phyloP scores from a whole-genome alignment of 768 basidiomycete genomes.

The Amanita muscaria region DNA sequence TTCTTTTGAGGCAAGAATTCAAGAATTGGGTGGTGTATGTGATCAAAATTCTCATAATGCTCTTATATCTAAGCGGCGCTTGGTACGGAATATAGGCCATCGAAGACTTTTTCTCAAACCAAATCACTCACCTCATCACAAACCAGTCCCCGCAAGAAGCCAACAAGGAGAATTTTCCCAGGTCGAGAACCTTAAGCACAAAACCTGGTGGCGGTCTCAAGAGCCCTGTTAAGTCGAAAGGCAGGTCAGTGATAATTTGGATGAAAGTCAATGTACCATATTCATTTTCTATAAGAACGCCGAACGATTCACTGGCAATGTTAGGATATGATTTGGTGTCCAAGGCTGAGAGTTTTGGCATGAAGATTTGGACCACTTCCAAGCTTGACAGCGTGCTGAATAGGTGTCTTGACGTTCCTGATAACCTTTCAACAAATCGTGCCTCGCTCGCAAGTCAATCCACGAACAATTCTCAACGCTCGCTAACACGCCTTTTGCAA shows the following conservation, averaged over 20 bases:
- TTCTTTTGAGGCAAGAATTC: constrained; percentile 45
- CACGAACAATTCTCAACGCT: constrained; percentile 29
- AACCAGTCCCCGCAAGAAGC: constrained; percentile 34
- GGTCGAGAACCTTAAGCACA: constrained; percentile 17
- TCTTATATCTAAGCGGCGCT: constrained; percentile 4
- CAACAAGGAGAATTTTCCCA: constrained; percentile 63
- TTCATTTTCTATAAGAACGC: constrained; percentile 15
- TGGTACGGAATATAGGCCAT: constrained; percentile 43
- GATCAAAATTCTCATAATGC: neutral
- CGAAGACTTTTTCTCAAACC: constrained; percentile 82
- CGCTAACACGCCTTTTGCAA: constrained; percentile 57
- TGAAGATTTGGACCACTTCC: constrained; percentile 79
- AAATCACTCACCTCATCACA: constrained; percentile 84
- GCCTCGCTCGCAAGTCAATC: constrained; percentile 23
- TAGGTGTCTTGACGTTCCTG: constrained; percentile 42
- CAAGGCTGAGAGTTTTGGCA: constrained; percentile 60
- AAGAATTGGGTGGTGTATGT: constrained; percentile 73
- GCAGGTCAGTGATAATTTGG: constrained; percentile 34
- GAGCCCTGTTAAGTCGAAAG: constrained; percentile 59
- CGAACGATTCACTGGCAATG: constrained; percentile 16
- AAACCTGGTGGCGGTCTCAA: constrained; percentile 29
- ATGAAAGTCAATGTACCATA: neutral
- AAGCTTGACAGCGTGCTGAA: constrained; percentile 68
- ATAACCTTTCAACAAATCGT: constrained; percentile 17
- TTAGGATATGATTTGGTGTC: constrained; percentile 39